A percentile compares a stretch with the other conserved stretches of the same genome.
These are phyloP conservation scores for Auriscalpium vulgare DNA, from an alignment of 768 basidiomycete species.

Conservation along the genomic window DNA sequence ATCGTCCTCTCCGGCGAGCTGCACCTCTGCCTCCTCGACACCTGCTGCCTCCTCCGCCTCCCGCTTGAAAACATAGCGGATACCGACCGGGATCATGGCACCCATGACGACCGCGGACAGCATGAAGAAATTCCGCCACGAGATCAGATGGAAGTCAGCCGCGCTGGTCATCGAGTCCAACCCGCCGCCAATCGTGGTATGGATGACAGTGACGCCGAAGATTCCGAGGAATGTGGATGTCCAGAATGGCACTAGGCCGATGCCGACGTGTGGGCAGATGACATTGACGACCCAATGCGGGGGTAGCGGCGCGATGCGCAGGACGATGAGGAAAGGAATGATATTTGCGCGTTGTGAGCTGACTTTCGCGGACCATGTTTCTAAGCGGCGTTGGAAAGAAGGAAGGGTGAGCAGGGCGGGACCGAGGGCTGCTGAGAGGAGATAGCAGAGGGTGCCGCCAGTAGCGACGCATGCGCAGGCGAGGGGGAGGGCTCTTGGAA, in stretches of 20 bases:
- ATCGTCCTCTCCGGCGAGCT: constrained; percentile 26
- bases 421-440: constrained; percentile 85
- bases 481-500: constrained; percentile 77
- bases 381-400: constrained; percentile 74
- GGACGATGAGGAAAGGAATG: constrained; percentile 88
- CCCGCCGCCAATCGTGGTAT: constrained; percentile 89
- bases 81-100: constrained; percentile 87
- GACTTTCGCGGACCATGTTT: constrained; percentile 77
- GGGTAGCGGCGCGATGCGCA: constrained; percentile 89
- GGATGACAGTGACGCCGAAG: constrained; percentile 86
- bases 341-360: constrained; percentile 74
- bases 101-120: constrained; percentile 81
- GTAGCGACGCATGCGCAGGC: constrained; percentile 88
- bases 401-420: constrained; percentile 86
- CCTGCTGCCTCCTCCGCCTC: constrained; percentile 39
- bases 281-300: constrained; percentile 97
- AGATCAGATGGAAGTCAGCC: constrained; percentile 89
- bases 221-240: constrained; percentile 84
- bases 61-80: constrained; percentile 74
- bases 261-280: constrained; percentile 87
- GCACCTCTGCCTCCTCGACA: constrained; percentile 28
- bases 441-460: constrained; percentile 88
- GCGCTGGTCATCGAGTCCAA: constrained; percentile 93
- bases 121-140: constrained; percentile 83
- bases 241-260: constrained; percentile 83